Evolutionary conservation across 176 grass and related monocot genomes (phyloP).

Genomic region (Microstegium vimineum): DNA sequence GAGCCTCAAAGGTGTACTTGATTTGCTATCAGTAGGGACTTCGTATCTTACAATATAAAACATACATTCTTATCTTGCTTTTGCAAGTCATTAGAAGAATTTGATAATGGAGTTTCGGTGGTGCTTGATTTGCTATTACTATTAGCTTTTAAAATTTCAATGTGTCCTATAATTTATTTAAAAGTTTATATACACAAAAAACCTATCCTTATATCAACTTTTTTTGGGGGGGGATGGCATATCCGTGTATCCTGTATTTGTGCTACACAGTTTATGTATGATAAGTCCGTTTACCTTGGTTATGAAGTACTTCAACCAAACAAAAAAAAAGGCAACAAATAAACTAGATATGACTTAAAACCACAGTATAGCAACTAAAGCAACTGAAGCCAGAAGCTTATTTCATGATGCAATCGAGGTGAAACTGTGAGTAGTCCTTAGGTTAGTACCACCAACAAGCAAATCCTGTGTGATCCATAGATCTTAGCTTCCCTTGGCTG

Average conservation of each 20-base stretch:
- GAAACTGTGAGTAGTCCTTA: not conserved
- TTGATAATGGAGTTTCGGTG: not conserved
- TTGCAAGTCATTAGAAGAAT: not conserved
- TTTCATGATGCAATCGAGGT: not conserved
- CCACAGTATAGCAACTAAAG: too few species aligned
- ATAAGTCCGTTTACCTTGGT: not conserved
- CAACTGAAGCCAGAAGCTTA: not conserved
- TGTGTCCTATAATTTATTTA: not conserved
- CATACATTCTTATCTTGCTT: not conserved
- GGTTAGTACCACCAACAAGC: not conserved
- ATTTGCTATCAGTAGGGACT: not conserved
- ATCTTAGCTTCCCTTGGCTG: not conserved
- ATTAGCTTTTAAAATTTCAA: not conserved
- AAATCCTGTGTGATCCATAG: not conserved
- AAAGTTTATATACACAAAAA: not conserved
- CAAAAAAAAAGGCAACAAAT: not conserved
- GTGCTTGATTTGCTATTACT: not conserved
- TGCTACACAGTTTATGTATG: not conserved
- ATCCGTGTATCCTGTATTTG: not conserved
- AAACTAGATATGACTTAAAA: conserved; percentile 1
- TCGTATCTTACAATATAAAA: not conserved
- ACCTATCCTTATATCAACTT: not conserved
- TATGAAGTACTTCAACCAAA: not conserved
- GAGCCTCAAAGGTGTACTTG: not conserved
- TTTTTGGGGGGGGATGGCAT: not conserved